Evolutionary conservation across 2,329 filamentous ascomycete species (phyloP).

Genomic region (Pseudogymnoascus sp.): DNA sequence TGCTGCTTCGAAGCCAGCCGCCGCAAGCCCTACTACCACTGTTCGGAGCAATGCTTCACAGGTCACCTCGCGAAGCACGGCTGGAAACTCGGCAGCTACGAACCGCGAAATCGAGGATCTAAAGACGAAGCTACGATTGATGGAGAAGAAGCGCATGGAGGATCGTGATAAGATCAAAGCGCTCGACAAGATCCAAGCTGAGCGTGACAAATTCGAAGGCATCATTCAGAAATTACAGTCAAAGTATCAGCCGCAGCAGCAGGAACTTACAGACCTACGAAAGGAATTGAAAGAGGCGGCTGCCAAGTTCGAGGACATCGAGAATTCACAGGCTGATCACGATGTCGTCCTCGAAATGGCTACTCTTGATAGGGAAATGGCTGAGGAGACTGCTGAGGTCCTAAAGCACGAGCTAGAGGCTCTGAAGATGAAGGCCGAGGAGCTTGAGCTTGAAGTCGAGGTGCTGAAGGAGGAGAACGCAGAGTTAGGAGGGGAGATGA

Average conservation of each 20-base stretch:
- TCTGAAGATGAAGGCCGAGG: constrained; percentile 69
- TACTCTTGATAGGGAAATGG: constrained; percentile 89
- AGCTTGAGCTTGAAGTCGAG: constrained; percentile 81
- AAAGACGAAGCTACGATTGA: constrained; percentile 76
- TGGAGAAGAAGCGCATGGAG: constrained; percentile 82
- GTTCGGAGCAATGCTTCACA: constrained; percentile 21
- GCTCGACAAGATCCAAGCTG: constrained; percentile 67
- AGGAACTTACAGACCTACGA: constrained; percentile 70
- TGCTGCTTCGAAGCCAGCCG: constrained; percentile 19
- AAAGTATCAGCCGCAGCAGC: constrained; percentile 79
- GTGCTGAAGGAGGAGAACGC: constrained; percentile 81
- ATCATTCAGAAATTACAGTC: constrained; percentile 87
- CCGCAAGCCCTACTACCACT: constrained; percentile 15
- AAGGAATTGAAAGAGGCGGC: constrained; percentile 74
- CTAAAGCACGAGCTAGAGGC: constrained; percentile 74
- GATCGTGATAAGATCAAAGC: constrained; percentile 79
- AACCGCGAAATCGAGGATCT: constrained; percentile 72
- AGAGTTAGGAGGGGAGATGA: constrained; percentile 78
- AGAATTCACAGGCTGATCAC: constrained; percentile 72
- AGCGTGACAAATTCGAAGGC: constrained; percentile 70
- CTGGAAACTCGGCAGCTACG: constrained; percentile 22
- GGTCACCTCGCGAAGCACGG: constrained; percentile 19
- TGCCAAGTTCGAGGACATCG: constrained; percentile 59
- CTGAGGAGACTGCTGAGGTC: constrained; percentile 83
- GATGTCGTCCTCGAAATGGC: constrained; percentile 81